Evolutionary conservation across 495 filamentous ascomycete genomes (phyloP).

Genomic region (Tuber melanosporum): DNA sequence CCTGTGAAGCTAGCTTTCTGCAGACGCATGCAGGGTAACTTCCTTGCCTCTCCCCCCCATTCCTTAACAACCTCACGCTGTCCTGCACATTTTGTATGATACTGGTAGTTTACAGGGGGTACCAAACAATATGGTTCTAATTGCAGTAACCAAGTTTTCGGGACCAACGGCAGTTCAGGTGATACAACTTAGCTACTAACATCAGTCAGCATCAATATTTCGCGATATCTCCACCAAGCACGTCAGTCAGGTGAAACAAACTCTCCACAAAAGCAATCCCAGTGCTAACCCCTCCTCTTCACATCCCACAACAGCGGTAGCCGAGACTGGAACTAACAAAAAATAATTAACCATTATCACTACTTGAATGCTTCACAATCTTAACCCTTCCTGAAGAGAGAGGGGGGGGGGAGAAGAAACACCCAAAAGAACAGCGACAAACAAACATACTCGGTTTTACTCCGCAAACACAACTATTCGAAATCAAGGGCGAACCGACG

Average conservation of each 20-base stretch:
- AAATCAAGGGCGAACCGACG: not conserved
- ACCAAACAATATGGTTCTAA: not conserved
- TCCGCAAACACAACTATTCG: not conserved
- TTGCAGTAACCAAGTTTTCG: not conserved
- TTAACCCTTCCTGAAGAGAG: not conserved
- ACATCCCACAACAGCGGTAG: not conserved
- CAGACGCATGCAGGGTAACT: no score
- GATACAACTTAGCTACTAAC: not conserved
- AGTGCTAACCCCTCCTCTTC: not conserved
- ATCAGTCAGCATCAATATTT: not conserved
- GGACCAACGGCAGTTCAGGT: not conserved
- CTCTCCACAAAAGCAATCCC: not conserved
- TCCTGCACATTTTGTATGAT: no score
- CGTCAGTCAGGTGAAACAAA: not conserved
- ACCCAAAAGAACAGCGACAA: not conserved
- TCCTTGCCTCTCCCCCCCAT: no score
- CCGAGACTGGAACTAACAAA: not conserved
- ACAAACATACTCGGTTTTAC: not conserved
- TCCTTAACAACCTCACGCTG: no score
- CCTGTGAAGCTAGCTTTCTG: no score
- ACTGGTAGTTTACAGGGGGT: no score
- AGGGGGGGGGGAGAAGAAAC: no score
- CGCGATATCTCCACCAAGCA: not conserved
- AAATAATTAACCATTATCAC: not conserved
- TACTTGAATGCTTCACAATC: not conserved